Base-by-base conservation (phyloP, 2,329 filamentous ascomycete genomes). In the Westerdykella sp. region DNA sequence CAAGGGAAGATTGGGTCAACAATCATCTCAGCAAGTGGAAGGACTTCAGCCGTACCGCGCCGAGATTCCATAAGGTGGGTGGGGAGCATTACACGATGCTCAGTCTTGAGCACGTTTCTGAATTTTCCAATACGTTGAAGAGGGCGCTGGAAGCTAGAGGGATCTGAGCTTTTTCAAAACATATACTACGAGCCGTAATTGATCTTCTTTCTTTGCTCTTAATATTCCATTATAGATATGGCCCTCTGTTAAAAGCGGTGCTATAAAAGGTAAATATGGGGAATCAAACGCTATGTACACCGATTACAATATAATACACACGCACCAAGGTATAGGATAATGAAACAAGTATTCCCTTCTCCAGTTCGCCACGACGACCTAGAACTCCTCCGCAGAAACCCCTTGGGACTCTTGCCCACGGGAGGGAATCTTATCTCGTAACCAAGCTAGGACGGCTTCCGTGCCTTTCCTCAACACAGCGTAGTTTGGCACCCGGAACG, bases 381-480 rank as follows among this genome's bases (percentile, higher is more conserved):
- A 28, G 11, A 28, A 28, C 7, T 28, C 25, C 25, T 28, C 25
- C 25, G 25, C 9, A 28, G 7, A 9, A 12, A 10, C 25, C 25
- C 7, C 25, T 28, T 28, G 9, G 25, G 25, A 28, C 25, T 9
- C 59, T 5, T 58, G 56, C 2, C 44, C 49, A n/a, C 54, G 43
- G 10, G 50, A 57, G 2, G 86, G 82, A 30, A 95, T 84, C 43
- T 84, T 78, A 22, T 87, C 85, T 47, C 86, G 78, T 40, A 96
- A 67, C 85, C 88, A 95, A 39, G 81, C 75, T 52, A 96, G 70
- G 0, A 88, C 83, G 2, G 87, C 84, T 55, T 95, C 88, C 0
- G 90, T 96, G 1, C 91, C 91, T 49, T 88, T 85, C 47, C 91
- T 85, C 38, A 97, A 70, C 6, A 95, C 78, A 49, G 85, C 85